Conservation (phyloP, 192 early-diverging fungal genomes). For the Kickxella alabastrina region DNA sequence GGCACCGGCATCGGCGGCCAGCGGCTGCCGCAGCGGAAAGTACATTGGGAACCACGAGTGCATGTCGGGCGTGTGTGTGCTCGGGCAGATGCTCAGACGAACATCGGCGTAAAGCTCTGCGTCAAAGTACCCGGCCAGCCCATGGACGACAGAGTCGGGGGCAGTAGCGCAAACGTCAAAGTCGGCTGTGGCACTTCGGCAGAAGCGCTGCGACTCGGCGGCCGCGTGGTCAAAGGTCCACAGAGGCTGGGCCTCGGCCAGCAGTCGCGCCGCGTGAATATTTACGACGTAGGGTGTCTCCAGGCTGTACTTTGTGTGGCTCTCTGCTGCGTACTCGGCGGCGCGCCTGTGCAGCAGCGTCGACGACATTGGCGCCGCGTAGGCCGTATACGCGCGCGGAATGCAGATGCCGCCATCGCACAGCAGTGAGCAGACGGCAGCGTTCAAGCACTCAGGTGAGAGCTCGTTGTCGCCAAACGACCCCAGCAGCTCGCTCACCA, state of each 20-base stretch:
- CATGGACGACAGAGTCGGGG: slow-evolving; percentile 72
- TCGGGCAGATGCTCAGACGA: slow-evolving; percentile 73
- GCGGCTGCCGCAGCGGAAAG: slow-evolving; percentile 81
- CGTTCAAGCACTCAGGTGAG: slow-evolving; percentile 97
- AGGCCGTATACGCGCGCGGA: slow-evolving; percentile 80
- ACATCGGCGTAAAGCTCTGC: slow-evolving; percentile 83
- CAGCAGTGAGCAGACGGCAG: slow-evolving; percentile 68
- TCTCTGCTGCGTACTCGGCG: slow-evolving; percentile 59
- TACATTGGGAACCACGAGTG: slow-evolving; percentile 98
- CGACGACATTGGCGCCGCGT: slow-evolving; percentile 83
- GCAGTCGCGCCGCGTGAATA: slow-evolving; percentile 68
- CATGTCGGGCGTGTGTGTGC: slow-evolving; percentile 88
- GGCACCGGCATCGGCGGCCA: slow-evolving; percentile 61
- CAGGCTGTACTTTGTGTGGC: no score
- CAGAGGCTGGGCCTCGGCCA: slow-evolving; percentile 66
- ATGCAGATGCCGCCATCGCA: slow-evolving; percentile 82
- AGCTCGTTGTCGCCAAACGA: slow-evolving; percentile 99
- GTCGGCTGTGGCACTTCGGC: slow-evolving; percentile 49
- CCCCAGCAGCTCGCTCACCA: slow-evolving; percentile 94
- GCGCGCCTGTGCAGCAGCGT: slow-evolving; percentile 76
- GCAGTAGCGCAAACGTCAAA: slow-evolving; percentile 65
- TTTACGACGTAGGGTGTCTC: slow-evolving; percentile 99
- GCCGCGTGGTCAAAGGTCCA: slow-evolving; percentile 87
- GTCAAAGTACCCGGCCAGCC: slow-evolving; percentile 97
- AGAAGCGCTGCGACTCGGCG: background rate